phyloP scores from a whole-genome alignment of 805 yeast genomes.

The Saturnispora zaruensis region DNA sequence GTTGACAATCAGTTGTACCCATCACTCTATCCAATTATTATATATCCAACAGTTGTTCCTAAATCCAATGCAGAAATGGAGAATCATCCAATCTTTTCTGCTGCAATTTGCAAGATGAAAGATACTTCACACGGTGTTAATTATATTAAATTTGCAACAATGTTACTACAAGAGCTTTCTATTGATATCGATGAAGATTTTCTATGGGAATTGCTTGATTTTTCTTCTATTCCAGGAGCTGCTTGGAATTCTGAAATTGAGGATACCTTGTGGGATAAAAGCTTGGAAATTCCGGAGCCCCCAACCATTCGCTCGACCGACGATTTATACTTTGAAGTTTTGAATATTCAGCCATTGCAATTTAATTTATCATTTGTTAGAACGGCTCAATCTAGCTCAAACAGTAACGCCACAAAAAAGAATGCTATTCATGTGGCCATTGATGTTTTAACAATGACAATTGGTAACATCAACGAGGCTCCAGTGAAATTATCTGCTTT shows the following conservation, averaged over 20 bases:
- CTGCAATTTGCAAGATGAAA: conserved; percentile 71
- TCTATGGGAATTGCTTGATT: conserved; percentile 70
- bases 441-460: conserved; percentile 88
- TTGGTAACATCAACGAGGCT: conserved; percentile 95
- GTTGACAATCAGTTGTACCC: conserved; percentile 88
- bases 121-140: conserved; percentile 87
- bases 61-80: conserved; percentile 76
- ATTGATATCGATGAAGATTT: conserved; percentile 93
- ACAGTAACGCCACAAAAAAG: conserved; percentile 46
- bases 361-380: conserved; percentile 85
- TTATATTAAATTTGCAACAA: conserved; percentile 85
- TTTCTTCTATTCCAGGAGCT: conserved; percentile 74
- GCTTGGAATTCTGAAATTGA: conserved; percentile 47
- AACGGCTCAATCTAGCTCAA: conserved; percentile 62
- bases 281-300: conserved; percentile 65
- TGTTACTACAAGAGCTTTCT: conserved; percentile 82
- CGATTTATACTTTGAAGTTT: conserved; percentile 85
- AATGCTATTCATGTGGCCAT: conserved; percentile 67
- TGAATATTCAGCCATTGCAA: conserved; percentile 87
- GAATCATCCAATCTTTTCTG: conserved; percentile 85
- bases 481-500: conserved; percentile 85
- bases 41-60: conserved; percentile 87
- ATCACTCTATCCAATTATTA: conserved; percentile 74
- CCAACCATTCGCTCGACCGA: conserved; percentile 39
- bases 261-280: conserved; percentile 48